A percentile compares a stretch with the other conserved stretches of the same genome.
Conservation (phyloP, 352 stramenopile species). For the Discostella stelligera region DNA sequence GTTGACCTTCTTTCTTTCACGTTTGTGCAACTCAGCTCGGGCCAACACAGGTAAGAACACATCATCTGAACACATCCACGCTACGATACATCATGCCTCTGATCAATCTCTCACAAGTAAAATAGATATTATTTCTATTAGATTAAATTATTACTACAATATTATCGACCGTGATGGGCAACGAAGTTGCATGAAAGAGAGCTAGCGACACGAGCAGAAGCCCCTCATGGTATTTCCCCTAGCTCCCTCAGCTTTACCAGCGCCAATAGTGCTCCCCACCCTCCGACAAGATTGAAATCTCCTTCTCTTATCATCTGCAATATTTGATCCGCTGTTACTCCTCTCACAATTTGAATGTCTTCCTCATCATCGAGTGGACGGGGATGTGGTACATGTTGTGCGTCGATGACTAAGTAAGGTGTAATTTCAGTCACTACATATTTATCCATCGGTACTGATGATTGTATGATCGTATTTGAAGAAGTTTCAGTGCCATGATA, state of each 20-base stretch:
- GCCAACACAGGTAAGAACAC: no score
- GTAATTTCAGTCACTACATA: conserved; percentile 67
- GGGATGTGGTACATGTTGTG: conserved; percentile 56
- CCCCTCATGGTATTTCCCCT: conserved; percentile 45
- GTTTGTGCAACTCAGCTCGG: no score
- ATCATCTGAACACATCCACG: no score
- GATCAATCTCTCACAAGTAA: no score
- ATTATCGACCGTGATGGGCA: no score
- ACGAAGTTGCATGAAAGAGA: no score
- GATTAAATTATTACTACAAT: no score
- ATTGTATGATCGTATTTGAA: conserved; percentile 1
- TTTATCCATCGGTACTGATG: conserved; percentile 68
- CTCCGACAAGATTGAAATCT: conserved; percentile 74
- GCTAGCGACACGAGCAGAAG: no score
- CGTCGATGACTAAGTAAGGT: conserved; percentile 70
- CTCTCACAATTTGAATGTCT: conserved; percentile 72
- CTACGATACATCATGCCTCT: no score
- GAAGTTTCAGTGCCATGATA: neutral
- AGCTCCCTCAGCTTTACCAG: conserved; percentile 73
- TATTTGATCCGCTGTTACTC: conserved; percentile 60
- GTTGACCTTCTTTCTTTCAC: no score
- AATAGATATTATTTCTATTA: no score
- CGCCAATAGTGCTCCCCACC: conserved; percentile 61
- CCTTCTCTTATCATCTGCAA: conserved; percentile 60
- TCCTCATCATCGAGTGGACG: conserved; percentile 72